phyloP scores from a whole-genome alignment of 805 yeast species.

The Barnettozyma populi region DNA sequence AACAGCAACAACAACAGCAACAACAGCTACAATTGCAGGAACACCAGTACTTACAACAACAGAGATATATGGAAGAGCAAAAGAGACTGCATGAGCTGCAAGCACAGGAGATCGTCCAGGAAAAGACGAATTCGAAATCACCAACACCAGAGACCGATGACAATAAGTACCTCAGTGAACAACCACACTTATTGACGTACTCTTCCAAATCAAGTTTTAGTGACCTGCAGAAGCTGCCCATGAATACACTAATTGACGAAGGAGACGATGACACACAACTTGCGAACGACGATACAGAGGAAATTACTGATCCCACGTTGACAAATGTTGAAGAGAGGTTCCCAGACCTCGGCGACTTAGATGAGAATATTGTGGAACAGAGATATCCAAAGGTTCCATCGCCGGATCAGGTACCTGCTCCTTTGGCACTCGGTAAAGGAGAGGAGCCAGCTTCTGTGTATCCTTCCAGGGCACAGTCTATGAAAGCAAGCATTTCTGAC shows the following conservation, averaged over 20 bases:
- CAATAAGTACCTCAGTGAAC: constrained; percentile 6
- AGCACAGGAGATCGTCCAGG: not conserved
- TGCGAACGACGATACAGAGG: constrained; percentile 3
- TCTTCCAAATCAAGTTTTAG: constrained; percentile 25
- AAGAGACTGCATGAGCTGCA: constrained; percentile 13
- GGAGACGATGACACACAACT: constrained; percentile 1
- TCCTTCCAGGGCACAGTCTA: constrained; percentile 4
- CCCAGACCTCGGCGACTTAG: constrained; percentile 40
- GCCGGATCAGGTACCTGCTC: not conserved
- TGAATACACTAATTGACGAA: constrained; percentile 1
- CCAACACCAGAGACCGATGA: not conserved
- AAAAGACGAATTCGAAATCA: not conserved
- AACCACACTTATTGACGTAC: constrained; percentile 18
- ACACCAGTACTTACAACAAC: constrained; percentile 14
- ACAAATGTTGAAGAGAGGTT: constrained; percentile 46
- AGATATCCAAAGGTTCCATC: constrained; percentile 10
- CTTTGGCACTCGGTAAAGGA: not conserved
- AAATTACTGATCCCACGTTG: constrained; percentile 29
- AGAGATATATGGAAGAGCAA: constrained; percentile 17
- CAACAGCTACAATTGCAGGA: constrained; percentile 17
- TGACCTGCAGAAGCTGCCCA: constrained; percentile 11
- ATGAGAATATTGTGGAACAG: constrained; percentile 7
- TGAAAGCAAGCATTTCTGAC: not conserved
- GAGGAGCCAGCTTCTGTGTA: not conserved
- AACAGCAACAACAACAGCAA: constrained; percentile 36